Percentiles rank a stretch among this genome's conserved stretches.
These are phyloP conservation scores for Boeremia exigua DNA, from an alignment of 2,329 filamentous ascomycete genomes.

Conservation along the genomic window DNA sequence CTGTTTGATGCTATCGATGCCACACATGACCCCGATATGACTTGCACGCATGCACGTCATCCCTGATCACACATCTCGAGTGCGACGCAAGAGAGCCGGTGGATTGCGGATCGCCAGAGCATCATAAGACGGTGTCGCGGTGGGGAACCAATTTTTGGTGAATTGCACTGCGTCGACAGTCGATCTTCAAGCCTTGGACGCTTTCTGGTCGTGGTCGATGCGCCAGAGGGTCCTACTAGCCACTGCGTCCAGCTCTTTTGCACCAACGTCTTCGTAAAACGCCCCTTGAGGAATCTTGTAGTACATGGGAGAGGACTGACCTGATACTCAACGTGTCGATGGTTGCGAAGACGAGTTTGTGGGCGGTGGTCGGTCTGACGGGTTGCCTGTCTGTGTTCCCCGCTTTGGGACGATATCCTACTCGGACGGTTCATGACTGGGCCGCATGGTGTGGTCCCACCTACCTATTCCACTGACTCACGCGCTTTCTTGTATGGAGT, in stretches of 20 bases:
- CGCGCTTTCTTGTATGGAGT: not conserved
- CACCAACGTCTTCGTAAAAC: no score
- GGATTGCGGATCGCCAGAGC: not conserved
- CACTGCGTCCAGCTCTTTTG: slow-evolving; percentile 1
- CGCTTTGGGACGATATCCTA: slow-evolving; percentile 9
- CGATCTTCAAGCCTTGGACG: not conserved
- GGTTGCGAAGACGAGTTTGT: not conserved
- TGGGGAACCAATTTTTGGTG: not conserved
- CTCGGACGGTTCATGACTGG: not conserved
- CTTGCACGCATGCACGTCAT: not conserved
- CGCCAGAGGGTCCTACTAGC: not conserved
- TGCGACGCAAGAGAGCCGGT: not conserved
- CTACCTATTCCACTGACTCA: not conserved
- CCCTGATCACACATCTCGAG: not conserved
- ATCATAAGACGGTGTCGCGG: not conserved
- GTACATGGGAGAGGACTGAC: not conserved
- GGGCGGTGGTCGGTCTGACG: not conserved
- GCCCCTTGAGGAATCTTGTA: no score
- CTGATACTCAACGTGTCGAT: not conserved
- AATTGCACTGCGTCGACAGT: not conserved
- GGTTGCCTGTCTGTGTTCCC: slow-evolving; percentile 2
- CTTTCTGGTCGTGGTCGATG: not conserved
- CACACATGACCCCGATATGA: not conserved
- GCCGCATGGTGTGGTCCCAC: not conserved
- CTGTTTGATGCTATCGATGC: not conserved